A percentile compares a stretch with the other conserved stretches of the same genome.
phyloP scores from a whole-genome alignment of 1,284 basidiomycete species.

The Cutaneotrichosporon arboriforme region DNA sequence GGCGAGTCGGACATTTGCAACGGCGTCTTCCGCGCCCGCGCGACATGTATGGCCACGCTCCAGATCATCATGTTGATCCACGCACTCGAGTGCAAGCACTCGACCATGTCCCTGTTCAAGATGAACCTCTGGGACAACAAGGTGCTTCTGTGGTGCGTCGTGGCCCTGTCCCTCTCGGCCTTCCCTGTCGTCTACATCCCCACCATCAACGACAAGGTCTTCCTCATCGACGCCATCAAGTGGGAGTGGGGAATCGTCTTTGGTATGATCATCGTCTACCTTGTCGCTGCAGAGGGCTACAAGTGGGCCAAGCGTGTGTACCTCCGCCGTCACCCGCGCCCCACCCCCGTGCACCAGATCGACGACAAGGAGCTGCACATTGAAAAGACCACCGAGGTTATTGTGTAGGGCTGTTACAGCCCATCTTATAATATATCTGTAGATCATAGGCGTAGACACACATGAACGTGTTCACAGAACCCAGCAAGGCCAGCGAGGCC shows the following conservation, averaged over 20 bases:
- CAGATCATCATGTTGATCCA: slow-evolving; percentile 52
- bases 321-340: not conserved
- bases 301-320: slow-evolving; percentile 34
- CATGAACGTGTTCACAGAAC: too few species aligned
- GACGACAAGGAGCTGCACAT: not conserved
- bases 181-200: slow-evolving; percentile 49
- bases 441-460: too few species aligned
- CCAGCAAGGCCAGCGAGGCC: too few species aligned
- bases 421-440: too few species aligned
- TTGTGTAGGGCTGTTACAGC: too few species aligned
- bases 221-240: slow-evolving; percentile 35
- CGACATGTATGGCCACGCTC: slow-evolving; percentile 55
- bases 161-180: slow-evolving; percentile 36
- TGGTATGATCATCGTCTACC: slow-evolving; percentile 43
- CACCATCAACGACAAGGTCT: slow-evolving; percentile 44
- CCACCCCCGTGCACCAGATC: not conserved
- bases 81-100: slow-evolving; percentile 47
- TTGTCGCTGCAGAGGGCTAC: slow-evolving; percentile 33
- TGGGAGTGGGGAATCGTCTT: slow-evolving; percentile 49
- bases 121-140: slow-evolving; percentile 55
- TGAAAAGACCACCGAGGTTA: too few species aligned
- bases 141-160: slow-evolving; percentile 52
- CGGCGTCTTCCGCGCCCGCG: slow-evolving; percentile 56
- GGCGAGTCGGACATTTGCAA: slow-evolving; percentile 22
- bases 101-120: slow-evolving; percentile 47